These are phyloP conservation scores for Ajuga reptans DNA, from an alignment of 305 asterid species.

Conservation along the genomic window DNA sequence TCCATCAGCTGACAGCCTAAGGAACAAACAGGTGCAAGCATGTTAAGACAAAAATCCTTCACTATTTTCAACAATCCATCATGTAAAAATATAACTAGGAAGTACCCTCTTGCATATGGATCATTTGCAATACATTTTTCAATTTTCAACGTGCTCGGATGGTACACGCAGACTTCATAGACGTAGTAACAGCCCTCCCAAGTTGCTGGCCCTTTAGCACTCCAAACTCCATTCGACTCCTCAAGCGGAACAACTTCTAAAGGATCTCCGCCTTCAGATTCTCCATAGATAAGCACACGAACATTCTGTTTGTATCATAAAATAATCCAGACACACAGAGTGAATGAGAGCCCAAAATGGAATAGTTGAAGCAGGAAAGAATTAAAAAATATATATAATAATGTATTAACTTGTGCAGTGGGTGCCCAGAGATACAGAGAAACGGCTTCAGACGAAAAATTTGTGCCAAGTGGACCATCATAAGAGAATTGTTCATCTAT, in stretches of 20 bases:
- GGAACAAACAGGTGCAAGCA: conserved; percentile 13
- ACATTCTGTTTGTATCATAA: conserved; percentile 49
- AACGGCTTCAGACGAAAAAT: conserved; percentile 48
- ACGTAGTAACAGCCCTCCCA: conserved; percentile 93
- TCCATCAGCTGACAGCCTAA: conserved; percentile 82
- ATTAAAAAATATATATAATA: not conserved
- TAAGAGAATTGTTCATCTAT: conserved; percentile 78
- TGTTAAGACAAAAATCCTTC: conserved; percentile 7
- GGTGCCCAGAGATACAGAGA: conserved; percentile 91
- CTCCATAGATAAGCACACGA: conserved; percentile 48
- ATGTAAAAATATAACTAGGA: conserved; percentile 16
- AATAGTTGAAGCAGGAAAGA: conserved; percentile 4
- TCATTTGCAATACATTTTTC: conserved; percentile 78
- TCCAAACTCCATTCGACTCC: conserved; percentile 86
- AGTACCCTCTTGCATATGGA: conserved; percentile 95
- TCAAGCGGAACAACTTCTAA: conserved; percentile 54
- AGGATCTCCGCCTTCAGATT: conserved; percentile 44
- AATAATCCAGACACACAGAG: conserved; percentile 10
- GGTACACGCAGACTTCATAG: conserved; percentile 83
- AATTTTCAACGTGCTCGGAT: conserved; percentile 65
- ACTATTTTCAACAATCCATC: not conserved
- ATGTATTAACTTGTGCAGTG: conserved; percentile 69
- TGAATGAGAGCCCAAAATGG: conserved; percentile 14
- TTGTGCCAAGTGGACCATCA: conserved; percentile 74
- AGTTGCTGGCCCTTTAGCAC: conserved; percentile 54